Evolutionary conservation across 352 stramenopile species (phyloP), one percentile per base, ranked within the genome.

Genomic region (Phytophthora pseudosyringae): DNA sequence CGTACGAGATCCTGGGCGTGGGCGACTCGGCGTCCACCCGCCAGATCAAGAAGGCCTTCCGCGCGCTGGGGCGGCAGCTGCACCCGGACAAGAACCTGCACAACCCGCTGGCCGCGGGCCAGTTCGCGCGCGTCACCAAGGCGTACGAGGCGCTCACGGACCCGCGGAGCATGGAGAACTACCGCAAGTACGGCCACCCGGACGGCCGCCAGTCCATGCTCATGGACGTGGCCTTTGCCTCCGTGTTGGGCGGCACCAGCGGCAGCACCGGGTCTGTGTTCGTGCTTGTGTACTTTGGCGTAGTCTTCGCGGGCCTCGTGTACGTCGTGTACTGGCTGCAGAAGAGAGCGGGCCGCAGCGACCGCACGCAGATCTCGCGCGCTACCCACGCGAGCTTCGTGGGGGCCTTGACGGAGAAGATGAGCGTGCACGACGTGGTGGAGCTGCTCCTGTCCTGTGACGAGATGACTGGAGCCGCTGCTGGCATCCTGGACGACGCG

Each of bases 111-210:
- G 64, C 75, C 0, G 60, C 77, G 7, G 50, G 69, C 28, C 71
- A 81, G 28, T 96, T 96, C 52, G 59, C 74, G 38, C 84, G 83
- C 47, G 78, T 96, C 13, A 87, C 83, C 36, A 96, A 96, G 62
- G 88, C 88, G 4, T 96, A 96, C 69, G 88, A 96, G 62, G 84
- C 88, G 45, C 82, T 96, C 43, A 94, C 88, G 12, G 78, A 94
- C 70, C 72, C 78, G 3, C 55, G 63, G 3, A 80, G 71, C 28
- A 94, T 94, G 31, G 74, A 83, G 33, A 96, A 96, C 59, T 96
- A 86, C 61, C 76, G 72, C 45, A 88, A 88, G 48, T 94, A 83
- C 55, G 88, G 88, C 25, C 88, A 96, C 57, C 88, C 88, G 15
- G 88, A 96, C 48, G 88, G 88, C 6, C 80, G 58, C 8, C 83